Percentiles rank a stretch among this genome's conserved stretches.
Evolutionary conservation across 2,329 filamentous ascomycete genomes (phyloP).

Genomic region (Fusarium multiceps): DNA sequence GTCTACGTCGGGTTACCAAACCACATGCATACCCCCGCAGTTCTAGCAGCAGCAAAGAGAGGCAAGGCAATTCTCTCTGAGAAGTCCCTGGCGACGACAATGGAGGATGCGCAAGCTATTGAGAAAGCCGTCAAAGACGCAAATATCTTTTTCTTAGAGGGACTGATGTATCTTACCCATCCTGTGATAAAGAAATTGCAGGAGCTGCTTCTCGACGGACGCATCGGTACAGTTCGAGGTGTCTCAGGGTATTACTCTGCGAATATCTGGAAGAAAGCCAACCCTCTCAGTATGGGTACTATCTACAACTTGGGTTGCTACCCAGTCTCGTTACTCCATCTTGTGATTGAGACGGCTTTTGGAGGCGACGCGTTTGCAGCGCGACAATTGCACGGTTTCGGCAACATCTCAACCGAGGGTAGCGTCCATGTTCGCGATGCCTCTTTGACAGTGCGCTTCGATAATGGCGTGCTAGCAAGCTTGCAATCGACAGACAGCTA

Average conservation of each 20-base stretch:
- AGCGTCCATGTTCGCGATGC: constrained; percentile 16
- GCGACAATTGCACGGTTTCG: constrained; percentile 4
- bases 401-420: not conserved
- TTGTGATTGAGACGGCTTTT: constrained; percentile 1
- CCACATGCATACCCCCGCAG: constrained; percentile 24
- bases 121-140: not conserved
- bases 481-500: constrained; percentile 19
- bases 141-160: constrained; percentile 9
- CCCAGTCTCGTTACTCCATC: constrained; percentile 4
- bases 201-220: not conserved
- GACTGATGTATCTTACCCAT: constrained; percentile 7
- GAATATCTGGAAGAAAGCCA: constrained; percentile 20
- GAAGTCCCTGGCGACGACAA: constrained; percentile 14
- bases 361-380: not conserved
- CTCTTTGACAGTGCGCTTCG: constrained; percentile 8
- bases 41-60: constrained; percentile 18
- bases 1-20: constrained; percentile 21
- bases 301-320: constrained; percentile 13
- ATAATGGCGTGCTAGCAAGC: constrained; percentile 6
- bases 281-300: constrained; percentile 12
- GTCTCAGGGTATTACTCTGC: constrained; percentile 15
- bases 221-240: constrained; percentile 1
- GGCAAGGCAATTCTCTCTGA: constrained; percentile 17
- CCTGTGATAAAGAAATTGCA: constrained; percentile 11
- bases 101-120: not conserved